These are phyloP conservation scores for Scutellaria minor DNA, from an alignment of 257 asterid species.

Conservation along the genomic window DNA sequence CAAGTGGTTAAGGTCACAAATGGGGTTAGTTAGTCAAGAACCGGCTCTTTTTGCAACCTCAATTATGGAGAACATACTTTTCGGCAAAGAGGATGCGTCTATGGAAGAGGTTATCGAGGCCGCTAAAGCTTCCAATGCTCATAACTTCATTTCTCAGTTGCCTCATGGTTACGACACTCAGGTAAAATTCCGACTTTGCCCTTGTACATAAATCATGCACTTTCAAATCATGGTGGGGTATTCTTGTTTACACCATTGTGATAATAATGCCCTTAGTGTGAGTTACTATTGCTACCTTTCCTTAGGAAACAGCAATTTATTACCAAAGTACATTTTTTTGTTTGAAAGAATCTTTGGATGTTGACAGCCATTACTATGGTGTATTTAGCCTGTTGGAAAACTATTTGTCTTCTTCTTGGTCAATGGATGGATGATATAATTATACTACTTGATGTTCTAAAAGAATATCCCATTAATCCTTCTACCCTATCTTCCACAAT, in stretches of 20 bases:
- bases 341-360: constrained; percentile 25
- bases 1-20: constrained; percentile 93
- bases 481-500: not conserved
- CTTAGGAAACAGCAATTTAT: not conserved
- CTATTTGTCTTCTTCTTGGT: constrained; percentile 3
- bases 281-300: not conserved
- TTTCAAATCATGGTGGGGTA: constrained; percentile 19
- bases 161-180: constrained; percentile 93
- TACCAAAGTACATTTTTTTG: constrained; percentile 16
- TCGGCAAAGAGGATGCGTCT: constrained; percentile 88
- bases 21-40: constrained; percentile 98
- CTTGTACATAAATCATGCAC: not conserved
- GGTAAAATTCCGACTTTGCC: constrained; percentile 44
- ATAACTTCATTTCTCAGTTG: constrained; percentile 75
- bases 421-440: not conserved
- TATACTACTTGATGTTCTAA: not conserved
- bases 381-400: constrained; percentile 8
- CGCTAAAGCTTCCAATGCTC: constrained; percentile 94
- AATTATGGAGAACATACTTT: constrained; percentile 81
- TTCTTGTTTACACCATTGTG: not conserved
- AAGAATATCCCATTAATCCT: not conserved
- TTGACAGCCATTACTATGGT: constrained; percentile 26
- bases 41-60: constrained; percentile 92
- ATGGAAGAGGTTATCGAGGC: constrained; percentile 79
- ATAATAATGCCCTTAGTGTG: constrained; percentile 23